A percentile compares a stretch with the other conserved stretches of the same genome.
These are phyloP conservation scores for Meira nashicola DNA, from an alignment of 1,284 basidiomycete species.

Conservation along the genomic window DNA sequence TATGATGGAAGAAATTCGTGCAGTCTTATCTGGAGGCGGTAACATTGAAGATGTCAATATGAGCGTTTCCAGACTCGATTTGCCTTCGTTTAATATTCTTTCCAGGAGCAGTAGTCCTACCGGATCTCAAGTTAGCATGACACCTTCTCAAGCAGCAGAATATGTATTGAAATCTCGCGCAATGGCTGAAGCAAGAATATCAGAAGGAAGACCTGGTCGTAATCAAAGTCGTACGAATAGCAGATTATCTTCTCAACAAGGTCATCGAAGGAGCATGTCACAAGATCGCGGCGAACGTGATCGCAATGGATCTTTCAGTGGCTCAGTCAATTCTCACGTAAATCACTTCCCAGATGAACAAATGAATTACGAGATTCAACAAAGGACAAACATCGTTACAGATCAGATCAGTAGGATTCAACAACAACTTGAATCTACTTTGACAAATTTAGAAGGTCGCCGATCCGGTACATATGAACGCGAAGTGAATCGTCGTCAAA, in stretches of 20 bases:
- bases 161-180: conserved; percentile 41
- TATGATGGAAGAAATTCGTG: conserved; percentile 50
- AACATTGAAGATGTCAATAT: conserved; percentile 26
- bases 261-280: background rate
- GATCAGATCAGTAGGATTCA: conserved; percentile 46
- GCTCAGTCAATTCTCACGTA: background rate
- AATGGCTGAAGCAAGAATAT: conserved; percentile 40
- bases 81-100: conserved; percentile 12
- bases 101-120: conserved; percentile 16
- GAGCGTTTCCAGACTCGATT: conserved; percentile 26
- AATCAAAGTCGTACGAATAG: background rate
- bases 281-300: conserved; percentile 3
- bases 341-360: conserved; percentile 47
- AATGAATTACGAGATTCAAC: conserved; percentile 47
- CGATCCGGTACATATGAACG: conserved; percentile 34
- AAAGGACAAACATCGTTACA: conserved; percentile 39
- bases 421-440: conserved; percentile 43
- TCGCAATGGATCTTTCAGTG: conserved; percentile 13
- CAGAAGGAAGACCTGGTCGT: conserved; percentile 15
- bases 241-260: conserved; percentile 1
- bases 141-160: conserved; percentile 22
- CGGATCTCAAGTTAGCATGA: conserved; percentile 15
- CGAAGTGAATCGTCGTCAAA: conserved; percentile 15
- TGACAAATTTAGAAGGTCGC: conserved; percentile 41
- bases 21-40: conserved; percentile 25